phyloP scores from a whole-genome alignment of 169 alveolate species.

The Theileria equi region DNA sequence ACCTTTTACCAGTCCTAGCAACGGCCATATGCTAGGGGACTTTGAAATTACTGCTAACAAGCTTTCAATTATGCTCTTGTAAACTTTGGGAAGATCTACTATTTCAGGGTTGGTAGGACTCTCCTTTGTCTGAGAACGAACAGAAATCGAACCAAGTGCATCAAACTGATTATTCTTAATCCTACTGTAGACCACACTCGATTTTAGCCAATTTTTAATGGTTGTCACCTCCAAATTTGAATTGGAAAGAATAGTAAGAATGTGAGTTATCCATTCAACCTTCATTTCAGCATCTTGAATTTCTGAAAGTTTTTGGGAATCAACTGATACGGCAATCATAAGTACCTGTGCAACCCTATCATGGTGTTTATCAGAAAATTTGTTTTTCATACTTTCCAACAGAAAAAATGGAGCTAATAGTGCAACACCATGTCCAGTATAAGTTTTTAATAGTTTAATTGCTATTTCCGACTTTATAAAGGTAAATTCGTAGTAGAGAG shows the following conservation, averaged over 20 bases:
- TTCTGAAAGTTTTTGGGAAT: neutral
- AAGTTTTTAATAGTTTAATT: conserved; percentile 3
- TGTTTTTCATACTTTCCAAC: conserved; percentile 8
- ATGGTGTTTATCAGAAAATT: neutral
- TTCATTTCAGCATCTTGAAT: neutral
- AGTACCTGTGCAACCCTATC: conserved; percentile 19
- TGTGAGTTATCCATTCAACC: neutral
- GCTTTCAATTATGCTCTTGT: neutral
- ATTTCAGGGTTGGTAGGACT: no score
- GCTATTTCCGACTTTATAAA: conserved; percentile 19
- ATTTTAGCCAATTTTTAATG: neutral
- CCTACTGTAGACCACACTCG: no score
- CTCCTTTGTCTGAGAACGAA: neutral
- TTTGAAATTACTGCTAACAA: neutral
- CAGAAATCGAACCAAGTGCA: neutral
- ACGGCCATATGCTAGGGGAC: conserved; percentile 24
- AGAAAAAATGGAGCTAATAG: conserved; percentile 42
- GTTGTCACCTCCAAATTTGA: neutral
- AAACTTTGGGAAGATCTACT: neutral
- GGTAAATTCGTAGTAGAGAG: conserved; percentile 28
- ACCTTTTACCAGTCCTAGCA: conserved; percentile 1
- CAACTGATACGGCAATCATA: no score
- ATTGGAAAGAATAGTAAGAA: neutral
- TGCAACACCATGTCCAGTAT: conserved; percentile 7
- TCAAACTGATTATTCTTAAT: neutral